Evolutionary conservation across 495 filamentous ascomycete genomes (phyloP), one percentile per base, ranked within the genome.

Genomic region (Amorphotheca resinae): DNA sequence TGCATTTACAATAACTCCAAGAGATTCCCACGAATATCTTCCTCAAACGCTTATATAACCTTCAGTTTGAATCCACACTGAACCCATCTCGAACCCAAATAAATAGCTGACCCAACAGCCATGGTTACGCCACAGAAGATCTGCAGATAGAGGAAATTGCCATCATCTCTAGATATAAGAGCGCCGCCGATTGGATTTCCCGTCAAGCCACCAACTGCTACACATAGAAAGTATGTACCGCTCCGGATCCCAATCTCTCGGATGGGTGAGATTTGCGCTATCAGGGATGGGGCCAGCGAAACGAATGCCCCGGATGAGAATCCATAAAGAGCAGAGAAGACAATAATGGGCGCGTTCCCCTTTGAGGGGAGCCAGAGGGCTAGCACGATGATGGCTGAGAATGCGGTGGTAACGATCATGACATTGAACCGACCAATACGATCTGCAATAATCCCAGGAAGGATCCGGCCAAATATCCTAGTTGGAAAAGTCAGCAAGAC

Each of bases 161-260:
- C 79, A 50, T 71, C 17, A 42, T 78, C 64, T 12, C 61, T 57
- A 2, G 53, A 54, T 1, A 84, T 62, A 31, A 91, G 64, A 0
- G 77, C 79, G 8, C 84, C 83, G 3, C 74, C 83, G 55, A 89
- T 84, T 0, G 84, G 84, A 28, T 67, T 75, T 2, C 80, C 80
- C 0, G 73, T 77, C 41, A 91, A 58, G 1, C 74, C 78, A 18
- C 77, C 84, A 38, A 87, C 56, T 2, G 72, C 69, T 11, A 77
- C 63, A 22, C 76, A 59, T 21, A 74, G 68, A 54, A 87, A 85
- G 42, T 77, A 59, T 0, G 73, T 69, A 2, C 84, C 84, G n/a
- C 65, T 81, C 16, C 84, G 69, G 1, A 82, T 65, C 2, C 84
- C 84, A 11, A 91, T 82, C 54, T 87, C 64, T 6, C 77, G 66